Base-by-base conservation (phyloP, 2,329 filamentous ascomycete species). In the Fusarium illudens region DNA sequence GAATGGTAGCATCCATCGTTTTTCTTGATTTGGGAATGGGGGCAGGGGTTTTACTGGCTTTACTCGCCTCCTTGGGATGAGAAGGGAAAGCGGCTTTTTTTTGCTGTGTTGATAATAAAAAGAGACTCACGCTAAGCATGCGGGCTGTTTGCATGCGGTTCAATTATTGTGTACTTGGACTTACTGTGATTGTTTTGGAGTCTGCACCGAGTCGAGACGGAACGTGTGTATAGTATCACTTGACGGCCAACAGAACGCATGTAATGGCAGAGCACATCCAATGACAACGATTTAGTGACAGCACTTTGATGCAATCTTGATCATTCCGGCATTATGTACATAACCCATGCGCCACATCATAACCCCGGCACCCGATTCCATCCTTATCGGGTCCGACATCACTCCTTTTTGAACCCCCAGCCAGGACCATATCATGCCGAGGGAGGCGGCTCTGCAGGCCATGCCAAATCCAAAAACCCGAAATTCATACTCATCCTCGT, bases 281-380 rank as follows among this genome's bases (percentile, higher is more conserved):
- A 19, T 19, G 19, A 27, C 22, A 36, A 36, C 20, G 12, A n/a
- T 22, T 30, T 17, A 22, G 15, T 27, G 32, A 25, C 42, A 32
- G 27, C 29, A 27, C 20, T 44, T 44, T 49, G 58, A 42, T 67
- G 58, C 69, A 69, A 63, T 71, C 55, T 75, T 71, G 58, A 61
- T 71, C 73, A 73, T 74, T 75, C 68, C 66, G 71, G 68, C 70
- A 72, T 75, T 68, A 72, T 70, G 60, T 75, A 75, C 71, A 74
- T 68, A 67, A 62, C 55, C 70, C 68, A 64, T 71, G 67, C 72
- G 68, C 70, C 62, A 73, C 53, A 64, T 71, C 67, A 72, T 69
- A 70, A 67, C 65, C 62, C 55, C 50, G 64, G 58, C 55, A 62
- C 67, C 65, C 64, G 60, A 71, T 64, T 62, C 44, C 64, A 60